These are phyloP conservation scores for Microcera coccophila DNA, from an alignment of 2,329 filamentous ascomycete species.

Conservation along the genomic window DNA sequence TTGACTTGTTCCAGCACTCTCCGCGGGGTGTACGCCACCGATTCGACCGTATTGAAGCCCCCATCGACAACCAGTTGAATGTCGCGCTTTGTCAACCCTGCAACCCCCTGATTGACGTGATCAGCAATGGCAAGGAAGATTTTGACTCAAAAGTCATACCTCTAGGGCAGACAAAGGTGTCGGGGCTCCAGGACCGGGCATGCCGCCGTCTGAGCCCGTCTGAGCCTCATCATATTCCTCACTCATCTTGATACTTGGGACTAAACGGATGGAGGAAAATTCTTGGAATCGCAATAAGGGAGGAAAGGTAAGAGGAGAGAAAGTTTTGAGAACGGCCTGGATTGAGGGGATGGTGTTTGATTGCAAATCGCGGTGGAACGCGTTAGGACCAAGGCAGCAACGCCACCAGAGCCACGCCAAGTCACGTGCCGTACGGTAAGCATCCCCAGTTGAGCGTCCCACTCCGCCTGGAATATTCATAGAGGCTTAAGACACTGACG, in stretches of 20 bases:
- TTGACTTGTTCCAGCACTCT: slow-evolving; percentile 91
- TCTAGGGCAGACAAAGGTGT: slow-evolving; percentile 83
- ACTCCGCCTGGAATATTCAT: too few species aligned
- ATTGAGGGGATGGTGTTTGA: slow-evolving; percentile 20
- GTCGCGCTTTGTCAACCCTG: slow-evolving; percentile 88
- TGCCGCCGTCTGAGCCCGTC: slow-evolving; percentile 63
- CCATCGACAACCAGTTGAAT: slow-evolving; percentile 90
- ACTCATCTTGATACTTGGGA: slow-evolving; percentile 37
- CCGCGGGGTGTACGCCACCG: slow-evolving; percentile 85
- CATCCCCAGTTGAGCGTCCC: too few species aligned
- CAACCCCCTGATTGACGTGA: slow-evolving; percentile 60
- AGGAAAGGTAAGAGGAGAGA: too few species aligned
- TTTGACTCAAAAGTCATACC: slow-evolving; percentile 49
- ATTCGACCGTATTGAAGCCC: slow-evolving; percentile 92
- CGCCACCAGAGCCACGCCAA: slow-evolving; percentile 34
- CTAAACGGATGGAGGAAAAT: too few species aligned
- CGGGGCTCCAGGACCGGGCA: slow-evolving; percentile 85
- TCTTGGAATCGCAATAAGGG: too few species aligned
- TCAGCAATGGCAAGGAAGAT: slow-evolving; percentile 12
- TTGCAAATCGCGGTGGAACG: slow-evolving; percentile 32
- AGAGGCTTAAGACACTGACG: too few species aligned
- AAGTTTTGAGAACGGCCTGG: too few species aligned
- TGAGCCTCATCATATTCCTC: slow-evolving; percentile 64
- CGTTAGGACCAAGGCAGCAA: slow-evolving; percentile 29
- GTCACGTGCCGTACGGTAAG: slow-evolving; percentile 30